These are phyloP conservation scores for Mesembryanthemum crystallinum DNA, from an alignment of 148 eudicot species.

Conservation along the genomic window DNA sequence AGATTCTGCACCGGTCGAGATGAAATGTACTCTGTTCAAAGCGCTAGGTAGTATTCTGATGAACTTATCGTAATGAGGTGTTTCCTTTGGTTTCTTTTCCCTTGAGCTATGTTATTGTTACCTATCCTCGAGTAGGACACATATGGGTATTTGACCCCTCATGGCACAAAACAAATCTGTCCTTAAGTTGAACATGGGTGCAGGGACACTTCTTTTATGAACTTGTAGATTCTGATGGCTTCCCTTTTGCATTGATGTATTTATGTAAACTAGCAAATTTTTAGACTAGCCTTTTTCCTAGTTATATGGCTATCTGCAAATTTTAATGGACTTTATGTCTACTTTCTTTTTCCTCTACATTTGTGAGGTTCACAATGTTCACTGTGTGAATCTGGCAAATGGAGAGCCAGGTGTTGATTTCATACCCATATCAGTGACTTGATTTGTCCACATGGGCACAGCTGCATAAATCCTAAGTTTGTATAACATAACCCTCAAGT, in stretches of 20 bases:
- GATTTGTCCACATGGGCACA: neutral
- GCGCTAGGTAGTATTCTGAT: neutral
- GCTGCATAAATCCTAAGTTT: neutral
- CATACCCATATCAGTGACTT: neutral
- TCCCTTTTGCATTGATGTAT: neutral
- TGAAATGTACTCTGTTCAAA: neutral
- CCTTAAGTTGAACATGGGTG: no score
- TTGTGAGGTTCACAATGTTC: neutral
- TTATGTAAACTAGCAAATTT: no score
- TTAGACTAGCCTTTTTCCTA: no score
- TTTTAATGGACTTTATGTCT: no score
- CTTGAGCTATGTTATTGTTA: no score
- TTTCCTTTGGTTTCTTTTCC: no score
- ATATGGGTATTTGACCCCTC: no score
- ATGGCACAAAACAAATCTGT: no score
- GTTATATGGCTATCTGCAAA: no score
- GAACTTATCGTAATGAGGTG: no score
- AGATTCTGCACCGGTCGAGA: neutral
- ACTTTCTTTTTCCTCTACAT: neutral
- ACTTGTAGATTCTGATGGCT: no score
- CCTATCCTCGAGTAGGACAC: no score
- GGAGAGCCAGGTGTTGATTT: neutral
- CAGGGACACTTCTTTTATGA: neutral
- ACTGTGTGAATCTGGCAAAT: neutral
- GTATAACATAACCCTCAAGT: neutral